Conservation (phyloP, 192 early-diverging fungal genomes). For the Gigaspora rosea region DNA sequence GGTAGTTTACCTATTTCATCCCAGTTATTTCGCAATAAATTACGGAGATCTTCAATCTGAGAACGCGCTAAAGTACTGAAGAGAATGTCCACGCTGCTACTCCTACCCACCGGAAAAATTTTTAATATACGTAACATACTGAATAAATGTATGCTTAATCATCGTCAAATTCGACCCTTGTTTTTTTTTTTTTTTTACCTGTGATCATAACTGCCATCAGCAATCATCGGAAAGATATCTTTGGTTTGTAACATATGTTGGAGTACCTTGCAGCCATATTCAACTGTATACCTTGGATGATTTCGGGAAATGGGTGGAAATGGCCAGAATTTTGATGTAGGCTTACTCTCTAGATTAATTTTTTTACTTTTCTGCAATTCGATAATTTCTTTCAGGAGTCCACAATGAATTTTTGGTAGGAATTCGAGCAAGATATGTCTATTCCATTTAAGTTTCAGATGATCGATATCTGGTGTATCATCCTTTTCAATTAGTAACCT, state of each 20-base stretch:
- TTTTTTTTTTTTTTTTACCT: too few species aligned
- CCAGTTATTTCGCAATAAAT: not conserved
- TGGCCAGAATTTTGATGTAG: slow-evolving; percentile 6
- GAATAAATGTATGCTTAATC: too few species aligned
- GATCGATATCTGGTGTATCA: not conserved
- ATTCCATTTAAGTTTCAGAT: slow-evolving; percentile 20
- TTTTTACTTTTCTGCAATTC: not conserved
- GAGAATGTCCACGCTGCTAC: not conserved
- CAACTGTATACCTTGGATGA: not conserved
- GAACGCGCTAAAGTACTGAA: not conserved
- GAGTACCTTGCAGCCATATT: slow-evolving; percentile 4
- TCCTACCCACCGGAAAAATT: not conserved
- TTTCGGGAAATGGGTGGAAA: not conserved
- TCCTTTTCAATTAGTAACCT: slow-evolving; percentile 10
- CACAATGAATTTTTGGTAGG: slow-evolving; percentile 3
- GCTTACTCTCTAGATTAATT: not conserved
- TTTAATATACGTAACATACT: not conserved
- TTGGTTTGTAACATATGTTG: slow-evolving; percentile 1
- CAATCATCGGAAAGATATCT: not conserved
- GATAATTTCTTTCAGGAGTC: not conserved
- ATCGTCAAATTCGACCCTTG: too few species aligned
- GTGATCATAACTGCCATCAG: not conserved
- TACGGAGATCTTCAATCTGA: not conserved
- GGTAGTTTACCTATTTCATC: not conserved
- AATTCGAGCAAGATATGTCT: slow-evolving; percentile 13